These are phyloP conservation scores for Pestalotiopsis sp. DNA, from an alignment of 2,329 filamentous ascomycete genomes.

Conservation along the genomic window DNA sequence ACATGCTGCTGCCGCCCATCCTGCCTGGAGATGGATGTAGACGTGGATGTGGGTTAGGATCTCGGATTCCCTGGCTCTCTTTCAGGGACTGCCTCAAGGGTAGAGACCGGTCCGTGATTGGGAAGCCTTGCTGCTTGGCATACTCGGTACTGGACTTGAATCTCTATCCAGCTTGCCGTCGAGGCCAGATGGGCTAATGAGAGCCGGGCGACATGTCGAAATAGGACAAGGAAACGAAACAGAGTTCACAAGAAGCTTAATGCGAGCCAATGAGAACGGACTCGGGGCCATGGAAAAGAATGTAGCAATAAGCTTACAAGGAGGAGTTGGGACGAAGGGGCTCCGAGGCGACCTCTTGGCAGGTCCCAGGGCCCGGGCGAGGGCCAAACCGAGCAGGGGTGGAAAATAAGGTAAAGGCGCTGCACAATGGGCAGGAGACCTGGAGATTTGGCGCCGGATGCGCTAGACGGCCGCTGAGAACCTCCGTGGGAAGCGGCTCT, in stretches of 20 bases:
- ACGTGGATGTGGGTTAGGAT: too few species aligned
- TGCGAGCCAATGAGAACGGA: constrained; percentile 6
- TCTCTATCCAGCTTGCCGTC: neutral
- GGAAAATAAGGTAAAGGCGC: constrained; percentile 19
- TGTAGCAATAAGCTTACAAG: constrained; percentile 7
- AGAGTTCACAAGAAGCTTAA: constrained; percentile 7
- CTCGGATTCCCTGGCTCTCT: neutral
- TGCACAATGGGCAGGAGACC: constrained; percentile 4
- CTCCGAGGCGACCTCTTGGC: neutral
- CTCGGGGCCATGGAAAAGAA: neutral
- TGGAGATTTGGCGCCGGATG: too few species aligned
- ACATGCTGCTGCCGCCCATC: too few species aligned
- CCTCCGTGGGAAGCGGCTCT: neutral
- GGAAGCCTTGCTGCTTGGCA: neutral
- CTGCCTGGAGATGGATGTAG: too few species aligned
- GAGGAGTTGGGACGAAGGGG: constrained; percentile 10
- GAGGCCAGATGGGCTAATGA: neutral
- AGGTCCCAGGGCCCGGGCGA: constrained; percentile 7
- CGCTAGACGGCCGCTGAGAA: too few species aligned
- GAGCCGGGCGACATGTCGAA: neutral
- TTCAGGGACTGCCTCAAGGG: constrained; percentile 7
- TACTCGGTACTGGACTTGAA: neutral
- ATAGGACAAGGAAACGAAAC: constrained; percentile 13
- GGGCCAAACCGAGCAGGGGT: constrained; percentile 15
- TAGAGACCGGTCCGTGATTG: constrained; percentile 1